Evolutionary conservation across 2,329 filamentous ascomycete genomes (phyloP), one percentile per base, ranked within the genome.

Genomic region (Trichoderma afroharzianum): DNA sequence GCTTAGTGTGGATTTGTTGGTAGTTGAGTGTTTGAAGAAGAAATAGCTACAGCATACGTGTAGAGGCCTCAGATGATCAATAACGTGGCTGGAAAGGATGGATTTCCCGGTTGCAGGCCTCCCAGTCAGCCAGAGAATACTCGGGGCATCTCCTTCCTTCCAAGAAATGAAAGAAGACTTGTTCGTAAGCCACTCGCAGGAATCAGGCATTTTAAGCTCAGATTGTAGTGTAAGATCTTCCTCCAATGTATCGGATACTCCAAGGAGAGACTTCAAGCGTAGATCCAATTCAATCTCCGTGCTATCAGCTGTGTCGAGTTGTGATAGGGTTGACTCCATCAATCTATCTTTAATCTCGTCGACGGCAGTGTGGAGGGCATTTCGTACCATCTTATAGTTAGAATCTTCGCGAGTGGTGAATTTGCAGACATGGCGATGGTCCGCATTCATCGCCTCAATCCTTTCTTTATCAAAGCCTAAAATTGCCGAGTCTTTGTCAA

Each of bases 401-500:
- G 59, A 61, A 53, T 72, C 57, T 11, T 32, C 28, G 21, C 12
- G 39, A 26, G 6, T 43, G 6, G 24, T 58, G 21, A 67, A 72
- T 6, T 72, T 70, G 66, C 64, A 63, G 18, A 72, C 30, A 9
- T 61, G 64, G 24, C 64, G 58, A 58, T 72, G 70, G 8, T 72
- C 66, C 1, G 70, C 66, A 28, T 72, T 62, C 71, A 72, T 70
- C 12, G 30, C 61, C 24, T 57, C 62, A 0, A 72, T 24, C 6
- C 68, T 33, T 58, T 72, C 71, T 15, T 72, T 72, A 39, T 66
- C 63, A 21, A 66, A 26, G 9, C 66, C 71, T 50, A 72, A 36
- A 26, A 62, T 72, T 26, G 71, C 71, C 9, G 66, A 72, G 24
- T 47, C 32, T 12, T 72, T 63, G 3, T 72, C 70, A 3, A 72